A percentile compares a stretch with the other conserved stretches of the same genome.
Evolutionary conservation across 2,329 filamentous ascomycete genomes (phyloP).

Genomic region (Nannizzia gypsea): DNA sequence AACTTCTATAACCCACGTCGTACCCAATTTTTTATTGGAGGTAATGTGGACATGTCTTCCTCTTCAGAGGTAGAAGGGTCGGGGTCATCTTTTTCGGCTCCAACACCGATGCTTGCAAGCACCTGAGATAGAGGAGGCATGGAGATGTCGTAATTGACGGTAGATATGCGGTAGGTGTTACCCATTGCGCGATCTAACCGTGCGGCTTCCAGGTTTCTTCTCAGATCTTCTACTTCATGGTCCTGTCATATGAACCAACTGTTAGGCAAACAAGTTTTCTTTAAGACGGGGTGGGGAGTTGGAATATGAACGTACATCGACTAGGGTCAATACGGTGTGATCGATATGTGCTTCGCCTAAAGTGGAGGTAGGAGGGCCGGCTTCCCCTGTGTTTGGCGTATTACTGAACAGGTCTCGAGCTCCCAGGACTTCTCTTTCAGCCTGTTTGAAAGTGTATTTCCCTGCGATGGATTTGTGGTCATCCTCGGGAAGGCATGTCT

Average conservation of each 20-base stretch:
- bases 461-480: neutral
- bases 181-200: conserved; percentile 30
- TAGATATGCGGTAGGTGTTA: neutral
- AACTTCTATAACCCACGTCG: neutral
- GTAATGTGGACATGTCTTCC: neutral
- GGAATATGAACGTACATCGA: conserved; percentile 32
- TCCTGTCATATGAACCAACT: conserved; percentile 19
- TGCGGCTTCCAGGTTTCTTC: conserved; percentile 46
- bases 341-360: conserved; percentile 20
- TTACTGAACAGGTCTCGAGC: neutral
- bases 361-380: conserved; percentile 18
- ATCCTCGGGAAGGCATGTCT: conserved; percentile 18
- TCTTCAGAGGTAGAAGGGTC: neutral
- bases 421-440: neutral
- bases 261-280: neutral
- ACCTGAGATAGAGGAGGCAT: neutral
- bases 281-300: neutral
- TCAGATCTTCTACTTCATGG: conserved; percentile 42
- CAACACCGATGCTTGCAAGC: neutral
- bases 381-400: conserved; percentile 16
- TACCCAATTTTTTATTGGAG: neutral
- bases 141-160: too few relatives aligned
- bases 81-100: neutral
- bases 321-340: conserved; percentile 44
- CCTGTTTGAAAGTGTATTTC: neutral